Base-by-base conservation (phyloP, 805 yeast species). In the Yarrowia sp. region DNA sequence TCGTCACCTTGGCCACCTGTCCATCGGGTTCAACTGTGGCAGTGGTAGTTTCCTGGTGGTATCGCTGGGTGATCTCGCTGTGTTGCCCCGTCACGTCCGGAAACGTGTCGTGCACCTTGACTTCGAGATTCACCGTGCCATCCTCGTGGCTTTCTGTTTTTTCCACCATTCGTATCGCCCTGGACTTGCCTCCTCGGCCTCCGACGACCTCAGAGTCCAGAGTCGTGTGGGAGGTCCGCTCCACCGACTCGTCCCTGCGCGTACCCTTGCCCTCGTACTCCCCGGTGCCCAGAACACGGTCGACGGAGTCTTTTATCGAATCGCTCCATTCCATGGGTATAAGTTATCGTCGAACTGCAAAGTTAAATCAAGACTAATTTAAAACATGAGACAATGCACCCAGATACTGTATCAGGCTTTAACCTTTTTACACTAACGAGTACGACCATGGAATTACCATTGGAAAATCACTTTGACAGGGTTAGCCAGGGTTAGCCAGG, bases 1-100 rank as follows among this genome's bases (percentile, higher is more conserved):
- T 39, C 9, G 60, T 53, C 60, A 53, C 60, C 34, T 38, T 53
- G 19, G 60, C 60, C 5, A 53, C 44, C 60, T 53, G 60, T 19
- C 60, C 60, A 10, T 38, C 60, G 7, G 43, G 60, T 10, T 53
- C 60, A 8, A 53, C 44, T 14, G 34, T 53, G 4, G 60, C 60
- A 2, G 34, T 38, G 2, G 34, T 38, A 8, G 12, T 53, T 5
- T 53, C 44, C 15, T 53, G 60, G 34, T 39, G 60, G 15, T 53
- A 53, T 15, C 44, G 17, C 14, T 53, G 60, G 1, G 44, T 39
- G 14, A 39, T 39, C 36, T 53, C 44, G 10, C 44, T 39, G 44
- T 20, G 19, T 9, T 14, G 43, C 8, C 58, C 44, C 9, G 44
- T 9, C 1, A 10, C 19, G 34, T 38, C 60, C 17, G 44, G 44